Evolutionary conservation across 768 basidiomycete genomes (phyloP), one percentile per base, ranked within the genome.

Genomic region (Kwoniella botswanensis): DNA sequence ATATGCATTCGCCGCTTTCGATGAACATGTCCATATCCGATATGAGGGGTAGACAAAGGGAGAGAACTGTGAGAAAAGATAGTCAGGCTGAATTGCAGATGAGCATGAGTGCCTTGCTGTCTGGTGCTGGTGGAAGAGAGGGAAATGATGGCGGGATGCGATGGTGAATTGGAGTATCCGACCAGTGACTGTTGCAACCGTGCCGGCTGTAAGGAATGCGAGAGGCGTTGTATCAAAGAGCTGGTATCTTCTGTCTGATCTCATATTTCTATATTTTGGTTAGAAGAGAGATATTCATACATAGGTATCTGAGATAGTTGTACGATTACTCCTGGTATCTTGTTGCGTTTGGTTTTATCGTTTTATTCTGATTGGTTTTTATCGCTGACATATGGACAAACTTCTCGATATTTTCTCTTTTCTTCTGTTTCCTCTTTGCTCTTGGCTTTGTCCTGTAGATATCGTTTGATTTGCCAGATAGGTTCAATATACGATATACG

Each of bases 71-170:
- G 9, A 58, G 71, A 29, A 71, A 74, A 57, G 74, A 71, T 22
- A 70, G 71, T 21, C 67, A 76, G 53, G 59, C 58, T 17, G 77
- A 73, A 26, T 29, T 76, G 22, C 67, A 73, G 50, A 70, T 71
- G 65, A 72, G 71, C 7, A 76, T 78, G 74, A 62, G 65, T 22
- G 71, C 71, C 4, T 69, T 75, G 56, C 72, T 75, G 18, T 41
- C 71, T 13, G 56, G 65, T 46, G 17, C 24, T 15, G 46, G 46
- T 21, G 29, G 63, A 52, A 44, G 74, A 22, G 67, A 73, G 22
- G 76, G 74, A 54, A 72, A 72, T n/a, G 53, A 44, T n/a, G 71
- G 71, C 3, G 71, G 69, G 22, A 78, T 78, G 71, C 50, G 77
- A 55, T 78, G 77, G 76, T 77, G 61, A 73, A 6, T 17, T 44